Percentiles rank a stretch among this genome's conserved stretches.
Conservation (phyloP, 1,284 basidiomycete genomes). For the Sporisorium reilianum region DNA sequence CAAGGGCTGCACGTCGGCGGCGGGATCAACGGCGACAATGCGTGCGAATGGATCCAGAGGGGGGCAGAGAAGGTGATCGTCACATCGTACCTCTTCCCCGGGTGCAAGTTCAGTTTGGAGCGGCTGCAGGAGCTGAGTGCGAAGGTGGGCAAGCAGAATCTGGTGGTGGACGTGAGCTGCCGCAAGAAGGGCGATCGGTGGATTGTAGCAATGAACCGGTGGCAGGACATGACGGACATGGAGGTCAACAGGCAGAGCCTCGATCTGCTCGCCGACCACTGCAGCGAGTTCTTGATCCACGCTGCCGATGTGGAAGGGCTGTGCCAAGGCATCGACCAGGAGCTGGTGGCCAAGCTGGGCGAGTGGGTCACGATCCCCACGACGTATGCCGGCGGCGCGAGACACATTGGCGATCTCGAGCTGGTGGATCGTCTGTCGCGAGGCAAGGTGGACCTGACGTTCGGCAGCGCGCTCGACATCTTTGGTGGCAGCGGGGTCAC, state of each 20-base stretch:
- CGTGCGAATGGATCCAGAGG: constrained; percentile 83
- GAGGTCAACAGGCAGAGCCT: constrained; percentile 75
- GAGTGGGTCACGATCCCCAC: constrained; percentile 91
- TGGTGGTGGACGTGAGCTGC: constrained; percentile 97
- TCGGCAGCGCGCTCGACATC: constrained; percentile 86
- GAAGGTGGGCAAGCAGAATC: constrained; percentile 83
- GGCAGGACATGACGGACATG: constrained; percentile 97
- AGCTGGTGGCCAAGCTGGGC: constrained; percentile 85
- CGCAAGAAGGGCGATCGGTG: constrained; percentile 81
- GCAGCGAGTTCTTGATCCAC: constrained; percentile 92
- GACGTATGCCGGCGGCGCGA: constrained; percentile 97
- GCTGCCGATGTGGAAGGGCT: constrained; percentile 98
- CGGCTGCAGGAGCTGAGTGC: constrained; percentile 77
- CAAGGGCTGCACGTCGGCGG: constrained; percentile 91
- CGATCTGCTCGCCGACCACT: constrained; percentile 43
- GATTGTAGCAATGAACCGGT: constrained; percentile 98
- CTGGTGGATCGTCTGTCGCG: constrained; percentile 83
- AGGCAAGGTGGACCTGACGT: constrained; percentile 94
- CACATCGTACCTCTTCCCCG: constrained; percentile 93
- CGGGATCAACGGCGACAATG: constrained; percentile 86
- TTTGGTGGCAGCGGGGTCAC: constrained; percentile 82
- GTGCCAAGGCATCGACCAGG: constrained; percentile 94
- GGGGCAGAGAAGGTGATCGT: constrained; percentile 98
- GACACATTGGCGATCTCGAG: constrained; percentile 83
- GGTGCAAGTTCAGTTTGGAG: constrained; percentile 80